phyloP scores from a whole-genome alignment of 257 asterid species.

The Solanum ossicruentum region DNA sequence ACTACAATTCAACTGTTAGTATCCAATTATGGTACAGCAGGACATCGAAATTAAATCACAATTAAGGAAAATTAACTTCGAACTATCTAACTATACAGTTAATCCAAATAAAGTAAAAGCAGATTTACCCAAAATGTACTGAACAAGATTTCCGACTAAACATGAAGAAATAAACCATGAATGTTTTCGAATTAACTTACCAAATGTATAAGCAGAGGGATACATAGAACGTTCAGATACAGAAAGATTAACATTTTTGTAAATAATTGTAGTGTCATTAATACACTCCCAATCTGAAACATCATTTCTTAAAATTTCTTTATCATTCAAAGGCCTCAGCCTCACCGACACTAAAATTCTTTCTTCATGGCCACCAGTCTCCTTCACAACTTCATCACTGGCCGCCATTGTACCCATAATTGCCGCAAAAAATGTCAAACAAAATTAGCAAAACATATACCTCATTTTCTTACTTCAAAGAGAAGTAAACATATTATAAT shows the following conservation, averaged over 20 bases:
- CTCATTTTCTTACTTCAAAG: background rate
- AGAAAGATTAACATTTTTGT: slow-evolving; percentile 59
- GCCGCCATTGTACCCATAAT: slow-evolving; percentile 15
- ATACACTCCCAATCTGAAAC: slow-evolving; percentile 95
- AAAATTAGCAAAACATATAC: background rate
- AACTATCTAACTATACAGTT: background rate
- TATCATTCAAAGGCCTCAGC: slow-evolving; percentile 71
- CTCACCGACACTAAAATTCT: slow-evolving; percentile 90
- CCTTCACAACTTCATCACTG: background rate
- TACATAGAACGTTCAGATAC: slow-evolving; percentile 77
- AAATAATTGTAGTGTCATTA: slow-evolving; percentile 57
- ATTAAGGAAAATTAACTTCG: background rate
- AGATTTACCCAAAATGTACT: background rate
- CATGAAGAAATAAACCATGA: background rate
- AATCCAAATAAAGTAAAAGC: background rate
- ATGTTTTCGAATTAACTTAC: slow-evolving; percentile 22
- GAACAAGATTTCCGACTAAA: background rate
- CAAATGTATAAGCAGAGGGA: slow-evolving; percentile 76
- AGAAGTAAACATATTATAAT: background rate
- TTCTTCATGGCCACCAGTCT: slow-evolving; percentile 39
- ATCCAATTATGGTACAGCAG: background rate
- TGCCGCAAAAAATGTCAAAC: background rate
- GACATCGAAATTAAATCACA: background rate
- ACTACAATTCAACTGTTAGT: background rate
- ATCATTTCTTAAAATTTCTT: slow-evolving; percentile 63